Base-by-base conservation (phyloP, 2,329 filamentous ascomycete species). In the Epichloe typhina region DNA sequence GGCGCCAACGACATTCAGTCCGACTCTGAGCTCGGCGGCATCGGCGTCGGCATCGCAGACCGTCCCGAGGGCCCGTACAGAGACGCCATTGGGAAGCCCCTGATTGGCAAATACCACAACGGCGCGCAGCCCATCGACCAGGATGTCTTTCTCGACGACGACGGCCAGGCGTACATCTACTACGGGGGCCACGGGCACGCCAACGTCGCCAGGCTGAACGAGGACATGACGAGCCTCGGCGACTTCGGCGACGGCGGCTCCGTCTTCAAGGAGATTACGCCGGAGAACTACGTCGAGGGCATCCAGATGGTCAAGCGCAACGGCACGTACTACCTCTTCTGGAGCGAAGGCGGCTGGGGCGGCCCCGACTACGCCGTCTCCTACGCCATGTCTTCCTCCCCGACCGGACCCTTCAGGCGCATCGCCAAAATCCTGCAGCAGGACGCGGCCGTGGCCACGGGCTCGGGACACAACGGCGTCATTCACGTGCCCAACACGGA, bases 81-180 rank as follows among this genome's bases (percentile, higher is more conserved):
- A 15, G 66, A 69, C 48, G 60, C 64, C 0, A 45, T 68, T 6
- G 65, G 65, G 3, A 54, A 51, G 36, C 66, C 66, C 5, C 59
- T 69, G n/a, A 60, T 69, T 12, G 57, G 55, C 23, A 57, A 61
- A 38, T 72, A 69, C 50, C 57, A 71, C 52, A 67, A 70, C 54
- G 72, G 68, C 6, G 72, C 72, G 3, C 69, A 75, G 57, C 72
- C 72, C 3, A 69, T 70, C 33, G 67, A 69, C 53, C 67, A 66
- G 31, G 65, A 64, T 13, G 67, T 69, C 47, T 68, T 67, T 53
- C 63, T 70, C 52, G 68, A 71, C 52, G 67, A 69, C 47, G 65
- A 70, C 46, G 69, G 66, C 44, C 68, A 70, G 55, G 68, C 66
- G 0, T 71, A 70, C 59, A 56, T 71, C 51, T 70, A 69, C 59